Conservation (phyloP, 75 land plant species). For the Pinus taeda region DNA sequence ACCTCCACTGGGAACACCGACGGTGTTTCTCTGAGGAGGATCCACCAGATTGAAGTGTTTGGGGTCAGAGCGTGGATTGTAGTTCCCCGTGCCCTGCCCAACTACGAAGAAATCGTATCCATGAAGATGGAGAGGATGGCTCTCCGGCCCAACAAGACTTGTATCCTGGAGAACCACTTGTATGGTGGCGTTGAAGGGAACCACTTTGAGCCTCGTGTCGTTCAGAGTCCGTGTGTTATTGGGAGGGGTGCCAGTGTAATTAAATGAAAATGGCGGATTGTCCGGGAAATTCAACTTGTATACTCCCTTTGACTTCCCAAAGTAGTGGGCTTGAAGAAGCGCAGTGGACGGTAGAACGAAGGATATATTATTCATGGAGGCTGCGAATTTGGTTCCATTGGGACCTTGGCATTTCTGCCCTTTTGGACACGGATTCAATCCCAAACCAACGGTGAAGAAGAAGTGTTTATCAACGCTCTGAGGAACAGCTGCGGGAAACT, state of each 20-base stretch:
- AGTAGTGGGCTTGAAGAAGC: conserved; percentile 38
- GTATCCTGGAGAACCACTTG: conserved; percentile 74
- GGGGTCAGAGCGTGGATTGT: conserved; percentile 30
- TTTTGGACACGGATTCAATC: conserved; percentile 31
- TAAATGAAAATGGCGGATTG: conserved; percentile 21
- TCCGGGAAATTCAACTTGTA: conserved; percentile 27
- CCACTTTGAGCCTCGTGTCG: conserved; percentile 41
- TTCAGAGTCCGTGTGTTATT: conserved; percentile 34
- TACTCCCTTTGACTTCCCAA: conserved; percentile 16
- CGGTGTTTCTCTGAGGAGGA: conserved; percentile 61
- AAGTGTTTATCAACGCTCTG: conserved; percentile 46
- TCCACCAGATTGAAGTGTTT: conserved; percentile 52
- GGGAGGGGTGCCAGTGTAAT: conserved; percentile 50
- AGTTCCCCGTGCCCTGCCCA: conserved; percentile 67
- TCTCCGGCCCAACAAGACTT: conserved; percentile 51
- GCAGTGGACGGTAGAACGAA: conserved; percentile 41
- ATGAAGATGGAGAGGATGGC: conserved; percentile 73
- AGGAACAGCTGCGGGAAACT: conserved; percentile 56
- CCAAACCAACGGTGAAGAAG: conserved; percentile 62
- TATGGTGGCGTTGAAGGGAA: conserved; percentile 61
- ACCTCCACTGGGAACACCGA: conserved; percentile 55
- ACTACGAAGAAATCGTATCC: conserved; percentile 69
- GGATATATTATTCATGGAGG: conserved; percentile 55
- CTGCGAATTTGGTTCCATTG: conserved; percentile 40
- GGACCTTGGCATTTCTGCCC: conserved; percentile 37